Conservation (phyloP, 495 filamentous ascomycete species). For the Penicillium goetzii region DNA sequence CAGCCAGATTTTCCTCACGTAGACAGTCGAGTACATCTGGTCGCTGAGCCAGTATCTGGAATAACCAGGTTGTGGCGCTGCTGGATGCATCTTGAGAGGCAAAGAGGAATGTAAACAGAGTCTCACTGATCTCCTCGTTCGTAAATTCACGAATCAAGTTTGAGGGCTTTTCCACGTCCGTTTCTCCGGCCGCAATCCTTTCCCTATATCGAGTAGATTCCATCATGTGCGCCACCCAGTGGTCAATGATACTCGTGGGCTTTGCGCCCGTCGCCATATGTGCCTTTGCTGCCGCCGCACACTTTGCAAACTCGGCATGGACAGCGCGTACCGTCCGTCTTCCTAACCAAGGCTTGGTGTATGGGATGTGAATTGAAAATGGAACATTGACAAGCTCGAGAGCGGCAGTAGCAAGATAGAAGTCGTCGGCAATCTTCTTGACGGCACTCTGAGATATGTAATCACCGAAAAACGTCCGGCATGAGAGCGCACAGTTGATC, state of each 20-base stretch:
- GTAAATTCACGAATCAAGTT: slow-evolving; percentile 80
- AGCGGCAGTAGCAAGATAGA: slow-evolving; percentile 88
- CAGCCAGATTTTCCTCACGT: slow-evolving; percentile 79
- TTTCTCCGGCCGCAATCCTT: slow-evolving; percentile 64
- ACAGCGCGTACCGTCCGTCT: slow-evolving; percentile 88
- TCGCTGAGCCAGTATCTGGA: slow-evolving; percentile 87
- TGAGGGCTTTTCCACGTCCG: slow-evolving; percentile 70
- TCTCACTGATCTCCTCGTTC: slow-evolving; percentile 88
- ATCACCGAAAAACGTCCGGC: slow-evolving; percentile 58
- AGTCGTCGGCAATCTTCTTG: slow-evolving; percentile 94
- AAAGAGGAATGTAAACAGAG: slow-evolving; percentile 94
- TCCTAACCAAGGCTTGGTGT: slow-evolving; percentile 89
- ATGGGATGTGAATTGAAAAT: slow-evolving; percentile 79
- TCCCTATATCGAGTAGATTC: slow-evolving; percentile 74
- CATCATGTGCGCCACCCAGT: slow-evolving; percentile 82
- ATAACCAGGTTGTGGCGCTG: slow-evolving; percentile 87
- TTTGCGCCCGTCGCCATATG: slow-evolving; percentile 83
- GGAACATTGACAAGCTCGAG: slow-evolving; percentile 96
- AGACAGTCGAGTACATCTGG: slow-evolving; percentile 83
- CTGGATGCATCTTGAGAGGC: slow-evolving; percentile 93
- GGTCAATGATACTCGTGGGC: slow-evolving; percentile 85
- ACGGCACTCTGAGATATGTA: slow-evolving; percentile 58
- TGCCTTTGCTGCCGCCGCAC: slow-evolving; percentile 83
- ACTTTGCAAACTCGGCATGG: slow-evolving; percentile 79
- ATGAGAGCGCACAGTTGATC: slow-evolving; percentile 87